These are phyloP conservation scores for Acer negundo DNA, from an alignment of 345 rosid genomes.

Conservation along the genomic window DNA sequence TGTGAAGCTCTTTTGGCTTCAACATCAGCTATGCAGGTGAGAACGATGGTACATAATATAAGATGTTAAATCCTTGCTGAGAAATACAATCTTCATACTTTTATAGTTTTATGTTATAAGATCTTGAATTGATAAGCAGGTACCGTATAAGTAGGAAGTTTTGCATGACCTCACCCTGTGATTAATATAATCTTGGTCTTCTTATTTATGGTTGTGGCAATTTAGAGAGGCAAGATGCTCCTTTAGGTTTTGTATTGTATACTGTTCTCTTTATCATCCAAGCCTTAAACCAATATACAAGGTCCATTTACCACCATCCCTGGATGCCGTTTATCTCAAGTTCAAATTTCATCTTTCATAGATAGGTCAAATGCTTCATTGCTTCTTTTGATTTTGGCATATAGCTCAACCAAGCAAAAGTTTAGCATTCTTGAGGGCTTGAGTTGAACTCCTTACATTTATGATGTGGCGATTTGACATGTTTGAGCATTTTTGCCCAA, in stretches of 20 bases:
- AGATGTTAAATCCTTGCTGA: background rate
- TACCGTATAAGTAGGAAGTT: background rate
- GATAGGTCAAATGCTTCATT: background rate
- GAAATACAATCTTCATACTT: background rate
- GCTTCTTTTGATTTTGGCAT: background rate
- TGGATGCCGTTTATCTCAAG: background rate
- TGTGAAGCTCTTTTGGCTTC: conserved; percentile 74
- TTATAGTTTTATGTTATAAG: background rate
- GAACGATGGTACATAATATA: background rate
- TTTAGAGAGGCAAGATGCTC: background rate
- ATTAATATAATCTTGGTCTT: background rate
- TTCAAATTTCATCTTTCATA: background rate
- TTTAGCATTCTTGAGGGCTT: background rate
- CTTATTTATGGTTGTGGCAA: background rate
- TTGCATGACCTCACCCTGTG: background rate
- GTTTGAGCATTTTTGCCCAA: conserved; percentile 14
- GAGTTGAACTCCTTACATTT: background rate
- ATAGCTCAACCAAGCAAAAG: background rate
- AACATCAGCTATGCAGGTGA: conserved; percentile 73
- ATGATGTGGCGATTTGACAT: conserved; percentile 10
- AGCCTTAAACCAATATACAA: background rate
- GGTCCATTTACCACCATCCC: background rate
- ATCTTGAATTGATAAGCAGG: conserved; percentile 8
- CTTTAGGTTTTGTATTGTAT: background rate
- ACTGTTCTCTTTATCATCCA: background rate